phyloP scores from a whole-genome alignment of 169 alveolate genomes.

The Toxoplasma gondii region DNA sequence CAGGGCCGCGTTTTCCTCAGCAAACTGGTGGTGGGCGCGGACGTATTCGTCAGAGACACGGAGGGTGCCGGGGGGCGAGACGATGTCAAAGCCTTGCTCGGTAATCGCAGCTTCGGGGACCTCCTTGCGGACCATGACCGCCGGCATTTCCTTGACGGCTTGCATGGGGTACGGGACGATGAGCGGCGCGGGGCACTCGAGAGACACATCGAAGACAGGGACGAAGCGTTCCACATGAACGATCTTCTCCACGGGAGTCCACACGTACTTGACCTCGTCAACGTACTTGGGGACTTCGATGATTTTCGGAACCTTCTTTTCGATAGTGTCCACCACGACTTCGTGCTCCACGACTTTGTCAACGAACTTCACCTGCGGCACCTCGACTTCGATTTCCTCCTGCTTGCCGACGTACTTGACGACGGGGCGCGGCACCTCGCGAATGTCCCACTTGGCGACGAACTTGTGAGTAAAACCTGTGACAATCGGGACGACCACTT shows the following conservation, averaged over 20 bases:
- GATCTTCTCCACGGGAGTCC: slow-evolving; percentile 86
- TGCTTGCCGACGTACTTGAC: slow-evolving; percentile 87
- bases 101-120: slow-evolving; percentile 49
- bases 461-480: slow-evolving; percentile 87
- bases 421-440: slow-evolving; percentile 87
- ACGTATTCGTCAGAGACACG: slow-evolving; percentile 78
- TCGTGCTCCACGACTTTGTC: slow-evolving; percentile 85
- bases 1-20: slow-evolving; percentile 31
- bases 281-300: slow-evolving; percentile 84
- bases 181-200: slow-evolving; percentile 88
- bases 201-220: slow-evolving; percentile 86
- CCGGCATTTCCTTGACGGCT: slow-evolving; percentile 83
- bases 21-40: slow-evolving; percentile 54
- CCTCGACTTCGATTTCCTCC: slow-evolving; percentile 83
- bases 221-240: slow-evolving; percentile 82
- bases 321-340: slow-evolving; percentile 85
- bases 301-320: slow-evolving; percentile 85
- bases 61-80: slow-evolving; percentile 77
- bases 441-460: slow-evolving; percentile 87
- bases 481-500: slow-evolving; percentile 82
- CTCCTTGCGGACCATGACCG: slow-evolving; percentile 81
- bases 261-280: slow-evolving; percentile 83
- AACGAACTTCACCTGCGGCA: slow-evolving; percentile 84
- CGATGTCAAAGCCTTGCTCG: slow-evolving; percentile 67
- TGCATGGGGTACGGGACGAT: slow-evolving; percentile 86